phyloP scores from a whole-genome alignment of 2,329 filamentous ascomycete species.

The Esteya vermicola region DNA sequence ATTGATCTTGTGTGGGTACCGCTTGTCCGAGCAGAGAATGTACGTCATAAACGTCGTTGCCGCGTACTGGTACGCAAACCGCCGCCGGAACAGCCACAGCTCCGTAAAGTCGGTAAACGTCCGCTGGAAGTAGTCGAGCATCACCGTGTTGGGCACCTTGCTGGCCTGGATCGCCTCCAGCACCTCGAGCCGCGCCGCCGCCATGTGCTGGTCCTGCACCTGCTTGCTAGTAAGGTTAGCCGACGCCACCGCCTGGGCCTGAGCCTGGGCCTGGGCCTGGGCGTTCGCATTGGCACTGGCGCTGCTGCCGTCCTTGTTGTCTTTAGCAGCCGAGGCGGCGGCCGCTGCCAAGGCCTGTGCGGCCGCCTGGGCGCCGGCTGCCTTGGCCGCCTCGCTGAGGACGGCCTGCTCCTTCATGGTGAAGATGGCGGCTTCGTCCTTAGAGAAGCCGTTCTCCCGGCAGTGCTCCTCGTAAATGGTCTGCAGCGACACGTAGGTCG shows the following conservation, averaged over 20 bases:
- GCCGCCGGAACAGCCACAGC: constrained; percentile 96
- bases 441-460: constrained; percentile 69
- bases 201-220: constrained; percentile 63
- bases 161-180: constrained; percentile 88
- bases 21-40: constrained; percentile 90
- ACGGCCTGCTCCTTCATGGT: constrained; percentile 87
- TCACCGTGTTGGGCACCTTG: constrained; percentile 72
- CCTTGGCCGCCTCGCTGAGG: constrained; percentile 50
- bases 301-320: neutral
- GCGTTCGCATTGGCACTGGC: constrained; percentile 23
- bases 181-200: constrained; percentile 72
- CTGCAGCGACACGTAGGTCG: constrained; percentile 86
- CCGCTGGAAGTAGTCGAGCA: constrained; percentile 77
- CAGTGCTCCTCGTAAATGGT: constrained; percentile 96
- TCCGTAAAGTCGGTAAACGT: constrained; percentile 82
- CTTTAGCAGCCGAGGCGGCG: constrained; percentile 19
- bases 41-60: constrained; percentile 98
- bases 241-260: constrained; percentile 36
- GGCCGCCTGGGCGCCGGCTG: constrained; percentile 22
- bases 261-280: too few relatives aligned
- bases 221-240: too few relatives aligned
- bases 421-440: constrained; percentile 90
- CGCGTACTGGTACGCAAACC: constrained; percentile 92
- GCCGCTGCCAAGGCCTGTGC: neutral
- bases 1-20: constrained; percentile 89